phyloP scores from a whole-genome alignment of 2,329 filamentous ascomycete genomes.

The Chrysosporium queenslandicum region DNA sequence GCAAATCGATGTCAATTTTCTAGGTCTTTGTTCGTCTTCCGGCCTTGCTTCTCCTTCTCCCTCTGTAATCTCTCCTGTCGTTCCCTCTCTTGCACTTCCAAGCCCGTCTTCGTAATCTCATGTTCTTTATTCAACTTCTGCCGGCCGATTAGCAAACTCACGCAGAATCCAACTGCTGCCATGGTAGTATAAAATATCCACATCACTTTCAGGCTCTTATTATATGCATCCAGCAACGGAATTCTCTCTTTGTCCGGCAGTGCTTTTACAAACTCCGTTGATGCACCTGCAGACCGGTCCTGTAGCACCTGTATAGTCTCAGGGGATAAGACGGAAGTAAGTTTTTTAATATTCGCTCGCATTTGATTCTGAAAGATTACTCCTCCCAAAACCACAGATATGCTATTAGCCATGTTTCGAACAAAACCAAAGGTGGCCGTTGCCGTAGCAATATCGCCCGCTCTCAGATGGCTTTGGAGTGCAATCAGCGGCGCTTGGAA shows the following conservation, averaged over 20 bases:
- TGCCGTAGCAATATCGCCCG: conserved; percentile 52
- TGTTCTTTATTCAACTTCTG: conserved; percentile 34
- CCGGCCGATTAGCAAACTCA: conserved; percentile 34
- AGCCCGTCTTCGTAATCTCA: conserved; percentile 36
- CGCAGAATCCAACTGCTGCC: conserved; percentile 28
- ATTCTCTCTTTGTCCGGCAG: conserved; percentile 28
- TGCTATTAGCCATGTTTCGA: conserved; percentile 47
- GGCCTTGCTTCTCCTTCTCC: conserved; percentile 19
- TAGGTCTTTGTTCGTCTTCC: conserved; percentile 11
- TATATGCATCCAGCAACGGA: conserved; percentile 36
- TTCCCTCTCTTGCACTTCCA: conserved; percentile 37
- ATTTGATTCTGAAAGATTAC: conserved; percentile 39
- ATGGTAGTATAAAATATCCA: conserved; percentile 43
- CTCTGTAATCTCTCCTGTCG: conserved; percentile 28
- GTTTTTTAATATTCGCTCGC: conserved; percentile 15
- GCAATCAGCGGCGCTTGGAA: conserved; percentile 55
- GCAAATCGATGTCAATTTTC: neutral
- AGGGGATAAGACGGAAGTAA: conserved; percentile 8
- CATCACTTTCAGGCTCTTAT: conserved; percentile 37
- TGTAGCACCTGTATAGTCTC: neutral
- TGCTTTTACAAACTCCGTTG: conserved; percentile 27
- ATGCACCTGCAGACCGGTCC: conserved; percentile 29
- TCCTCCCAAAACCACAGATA: conserved; percentile 51
- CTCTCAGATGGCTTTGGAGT: conserved; percentile 52
- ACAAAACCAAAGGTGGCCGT: conserved; percentile 54